Evolutionary conservation across 805 yeast species (phyloP).

Genomic region (Starmerella powellii): DNA sequence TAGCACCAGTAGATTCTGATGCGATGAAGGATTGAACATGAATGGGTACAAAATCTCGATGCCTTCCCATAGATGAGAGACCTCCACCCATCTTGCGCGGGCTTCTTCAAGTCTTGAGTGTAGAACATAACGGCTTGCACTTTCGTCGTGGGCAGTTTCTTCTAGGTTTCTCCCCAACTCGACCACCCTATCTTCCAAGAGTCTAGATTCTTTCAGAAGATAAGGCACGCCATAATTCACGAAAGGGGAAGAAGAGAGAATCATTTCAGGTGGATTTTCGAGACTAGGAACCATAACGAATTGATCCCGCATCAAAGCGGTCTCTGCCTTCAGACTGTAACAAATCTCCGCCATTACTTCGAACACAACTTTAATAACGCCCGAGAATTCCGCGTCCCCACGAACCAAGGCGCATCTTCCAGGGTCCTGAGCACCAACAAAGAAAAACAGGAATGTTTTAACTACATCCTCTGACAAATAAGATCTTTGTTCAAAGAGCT

Average conservation of each 20-base stretch:
- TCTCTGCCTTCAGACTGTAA: constrained; percentile 71
- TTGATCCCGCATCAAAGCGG: constrained; percentile 58
- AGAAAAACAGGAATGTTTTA: constrained; percentile 65
- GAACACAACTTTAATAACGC: constrained; percentile 61
- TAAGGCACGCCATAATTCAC: constrained; percentile 63
- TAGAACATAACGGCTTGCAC: constrained; percentile 24
- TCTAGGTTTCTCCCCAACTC: constrained; percentile 7
- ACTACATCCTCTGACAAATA: constrained; percentile 40
- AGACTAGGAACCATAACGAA: constrained; percentile 36
- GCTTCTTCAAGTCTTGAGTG: constrained; percentile 25
- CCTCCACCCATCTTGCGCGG: constrained; percentile 29
- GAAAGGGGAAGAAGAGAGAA: constrained; percentile 75
- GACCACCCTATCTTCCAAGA: constrained; percentile 35
- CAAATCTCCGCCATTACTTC: constrained; percentile 70
- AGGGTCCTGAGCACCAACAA: constrained; percentile 57
- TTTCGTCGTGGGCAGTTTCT: not conserved
- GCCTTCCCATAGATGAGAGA: constrained; percentile 57
- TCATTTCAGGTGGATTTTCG: constrained; percentile 24
- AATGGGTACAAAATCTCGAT: constrained; percentile 42
- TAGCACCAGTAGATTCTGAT: constrained; percentile 66
- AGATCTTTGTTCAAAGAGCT: constrained; percentile 54
- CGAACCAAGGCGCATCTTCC: constrained; percentile 85
- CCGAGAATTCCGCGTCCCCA: constrained; percentile 53
- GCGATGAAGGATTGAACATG: constrained; percentile 55
- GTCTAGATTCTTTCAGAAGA: constrained; percentile 43